Base-by-base conservation (phyloP, 768 basidiomycete species). In the Naganishia vaughanmartiniae region DNA sequence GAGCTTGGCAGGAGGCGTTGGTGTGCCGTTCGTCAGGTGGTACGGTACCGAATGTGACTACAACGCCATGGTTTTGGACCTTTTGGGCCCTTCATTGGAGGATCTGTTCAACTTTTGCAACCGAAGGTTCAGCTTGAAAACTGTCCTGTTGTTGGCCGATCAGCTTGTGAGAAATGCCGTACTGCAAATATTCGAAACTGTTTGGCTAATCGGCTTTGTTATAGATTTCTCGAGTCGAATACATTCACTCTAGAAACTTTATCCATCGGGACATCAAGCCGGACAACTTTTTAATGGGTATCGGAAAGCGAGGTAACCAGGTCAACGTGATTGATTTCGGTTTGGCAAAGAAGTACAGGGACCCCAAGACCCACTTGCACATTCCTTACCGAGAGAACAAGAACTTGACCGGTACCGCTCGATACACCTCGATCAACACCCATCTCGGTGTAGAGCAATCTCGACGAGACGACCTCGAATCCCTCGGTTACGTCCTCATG, bases 321-420 rank as follows among this genome's bases (percentile, higher is more conserved):
- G 93, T 99, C 79, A 95, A 98, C 81, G 90, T 99, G 54, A 81
- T 81, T 63, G 79, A 81, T 71, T 81, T 81, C 65, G 79, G 96
- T 85, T 87, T 99, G 56, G 96, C 96, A 33, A 99, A 98, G 87
- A 99, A 99, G 85, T 99, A 94, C 87, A 88, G 96, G 73, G 96
- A 99, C 84, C 94, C 96, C 34, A 98, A 97, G 89, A 99, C 96
- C 71, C 96, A 98, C 81, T 88, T 99, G 46, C 96, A 99, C 82
- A 99, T 99, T 76, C 96, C 96, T 11, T 99, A 99, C 86, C 87
- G 95, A 76, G 95, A 99, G 89, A 99, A 99, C 88, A 99, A 99
- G 91, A 99, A 98, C 80, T 83, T 99, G 76, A 99, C 95, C 0
- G 95, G 95, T 74, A 99, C 96, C 31, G 95, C 95, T 73, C 92